Conservation (phyloP, 768 basidiomycete species). For the Dioszegia aurantiaca region DNA sequence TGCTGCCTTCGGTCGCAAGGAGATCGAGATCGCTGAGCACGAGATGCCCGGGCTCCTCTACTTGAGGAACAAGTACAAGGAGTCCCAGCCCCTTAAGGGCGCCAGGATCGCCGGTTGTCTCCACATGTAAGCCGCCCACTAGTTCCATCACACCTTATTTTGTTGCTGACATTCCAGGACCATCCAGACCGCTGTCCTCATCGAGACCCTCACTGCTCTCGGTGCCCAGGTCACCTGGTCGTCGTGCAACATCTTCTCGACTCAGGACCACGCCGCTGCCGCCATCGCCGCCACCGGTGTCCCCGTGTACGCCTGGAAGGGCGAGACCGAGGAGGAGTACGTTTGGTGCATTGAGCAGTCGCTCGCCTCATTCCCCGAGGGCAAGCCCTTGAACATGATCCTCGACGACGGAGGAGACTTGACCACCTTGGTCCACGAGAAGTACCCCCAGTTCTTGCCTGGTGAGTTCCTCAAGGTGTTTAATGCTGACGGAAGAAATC, state of each 20-base stretch:
- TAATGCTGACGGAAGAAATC: conserved; percentile 59
- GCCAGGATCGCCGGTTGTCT: conserved; percentile 96
- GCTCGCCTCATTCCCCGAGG: conserved; percentile 76
- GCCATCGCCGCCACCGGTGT: conserved; percentile 98
- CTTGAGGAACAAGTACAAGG: conserved; percentile 79
- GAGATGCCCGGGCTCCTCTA: conserved; percentile 76
- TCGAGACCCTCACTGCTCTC: conserved; percentile 91
- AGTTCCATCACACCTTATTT: neutral
- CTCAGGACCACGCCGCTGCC: conserved; percentile 98
- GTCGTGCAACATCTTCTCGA: conserved; percentile 99
- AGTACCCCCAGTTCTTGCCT: conserved; percentile 82
- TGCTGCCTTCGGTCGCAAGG: conserved; percentile 97
- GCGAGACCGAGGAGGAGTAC: conserved; percentile 99
- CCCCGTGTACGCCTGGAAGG: conserved; percentile 99
- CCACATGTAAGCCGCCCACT: conserved; percentile 68
- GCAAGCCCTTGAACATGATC: conserved; percentile 92
- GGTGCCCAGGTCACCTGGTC: conserved; percentile 99
- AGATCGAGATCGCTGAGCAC: conserved; percentile 93
- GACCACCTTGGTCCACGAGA: conserved; percentile 90
- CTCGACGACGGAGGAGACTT: conserved; percentile 98
- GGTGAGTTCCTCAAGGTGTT: conserved; percentile 55
- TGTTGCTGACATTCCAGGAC: conserved; percentile 62
- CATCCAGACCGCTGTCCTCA: conserved; percentile 96
- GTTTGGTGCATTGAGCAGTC: conserved; percentile 97
- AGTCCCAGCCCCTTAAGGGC: conserved; percentile 80